Conservation (phyloP, 2,329 filamentous ascomycete genomes). For the Trichoderma afroharzianum region DNA sequence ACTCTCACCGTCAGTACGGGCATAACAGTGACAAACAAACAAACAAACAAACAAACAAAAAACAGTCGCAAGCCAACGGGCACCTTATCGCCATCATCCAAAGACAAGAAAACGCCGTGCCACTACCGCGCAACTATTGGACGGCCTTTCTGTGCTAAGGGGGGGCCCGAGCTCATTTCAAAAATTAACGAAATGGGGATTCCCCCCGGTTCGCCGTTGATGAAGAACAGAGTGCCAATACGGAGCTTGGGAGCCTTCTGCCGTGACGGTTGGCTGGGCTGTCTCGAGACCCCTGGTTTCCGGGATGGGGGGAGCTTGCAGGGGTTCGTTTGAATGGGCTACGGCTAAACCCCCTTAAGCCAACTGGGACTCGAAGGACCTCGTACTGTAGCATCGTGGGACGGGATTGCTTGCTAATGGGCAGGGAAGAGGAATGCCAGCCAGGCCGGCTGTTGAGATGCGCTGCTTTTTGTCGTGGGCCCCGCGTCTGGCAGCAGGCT, state of each 20-base stretch:
- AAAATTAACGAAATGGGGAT: slow-evolving; percentile 12
- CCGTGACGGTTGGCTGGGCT: not conserved
- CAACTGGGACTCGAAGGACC: not conserved
- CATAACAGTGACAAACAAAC: not conserved
- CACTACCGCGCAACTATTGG: not conserved
- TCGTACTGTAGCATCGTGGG: not conserved
- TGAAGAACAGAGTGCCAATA: not conserved
- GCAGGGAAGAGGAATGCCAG: slow-evolving; percentile 4
- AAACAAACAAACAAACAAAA: not conserved
- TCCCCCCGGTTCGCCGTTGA: not conserved
- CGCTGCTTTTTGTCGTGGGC: not conserved
- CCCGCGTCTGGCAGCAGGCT: not conserved
- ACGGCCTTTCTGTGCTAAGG: not conserved
- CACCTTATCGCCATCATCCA: not conserved
- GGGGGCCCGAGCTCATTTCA: slow-evolving; percentile 9
- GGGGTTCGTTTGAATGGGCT: not conserved
- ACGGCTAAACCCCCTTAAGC: slow-evolving; percentile 10
- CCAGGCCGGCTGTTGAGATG: not conserved
- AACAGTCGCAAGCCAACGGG: not conserved
- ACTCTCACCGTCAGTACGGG: not conserved
- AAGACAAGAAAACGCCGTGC: not conserved
- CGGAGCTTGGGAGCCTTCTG: not conserved
- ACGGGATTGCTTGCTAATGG: not conserved
- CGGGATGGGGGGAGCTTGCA: slow-evolving; percentile 4
- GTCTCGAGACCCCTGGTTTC: slow-evolving; percentile 2